Base-by-base conservation (phyloP, 2,329 filamentous ascomycete genomes). In the Cryphonectria parasitica region DNA sequence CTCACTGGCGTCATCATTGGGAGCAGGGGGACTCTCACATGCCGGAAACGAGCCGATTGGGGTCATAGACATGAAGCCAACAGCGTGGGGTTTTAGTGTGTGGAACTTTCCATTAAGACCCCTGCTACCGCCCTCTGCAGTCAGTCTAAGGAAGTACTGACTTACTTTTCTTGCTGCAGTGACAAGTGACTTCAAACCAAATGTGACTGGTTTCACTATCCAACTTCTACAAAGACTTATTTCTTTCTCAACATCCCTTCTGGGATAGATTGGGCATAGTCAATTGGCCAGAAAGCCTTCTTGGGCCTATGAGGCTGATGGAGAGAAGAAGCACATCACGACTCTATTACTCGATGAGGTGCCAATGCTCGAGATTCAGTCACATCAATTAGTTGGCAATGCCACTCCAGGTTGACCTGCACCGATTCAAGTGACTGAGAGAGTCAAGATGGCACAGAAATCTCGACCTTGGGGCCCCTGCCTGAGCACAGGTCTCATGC, bases 51-150 rank as follows among this genome's bases (percentile, higher is more conserved):
- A 64, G 41, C 63, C 63, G 63, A 64, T 64, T 52, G 63, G 63
- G 41, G n/a, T 19, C 63, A 64, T 39, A 43, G 36, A 17, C 39
- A 10, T 41, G 3, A n/a, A 45, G 13, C 15, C 15, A 39, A 15
- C 34, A 25, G 60, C 22, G 31, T 43, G 34, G 60, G 39, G 34
- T 22, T 28, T 15, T 41, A 64, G 58, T 43, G 43, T 52, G 43
- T 49, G 63, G 61, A 43, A 39, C 61, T 52, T n/a, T 49, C 63
- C 28, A 64, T 64, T 52, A 64, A 64, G 63, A 64, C 43, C 63
- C 63, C 43, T 64, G 63, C 63, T 6, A 25, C 17, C 11, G 8
- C 45, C 36, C 28, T 25, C 36, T 43, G 41, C 36, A 45, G 25
- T 60, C 25, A 34, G 11, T 34, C 15, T 13, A 6, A 58, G 25